Base-by-base conservation (phyloP, 768 basidiomycete species). In the Lentinula guzmanii region DNA sequence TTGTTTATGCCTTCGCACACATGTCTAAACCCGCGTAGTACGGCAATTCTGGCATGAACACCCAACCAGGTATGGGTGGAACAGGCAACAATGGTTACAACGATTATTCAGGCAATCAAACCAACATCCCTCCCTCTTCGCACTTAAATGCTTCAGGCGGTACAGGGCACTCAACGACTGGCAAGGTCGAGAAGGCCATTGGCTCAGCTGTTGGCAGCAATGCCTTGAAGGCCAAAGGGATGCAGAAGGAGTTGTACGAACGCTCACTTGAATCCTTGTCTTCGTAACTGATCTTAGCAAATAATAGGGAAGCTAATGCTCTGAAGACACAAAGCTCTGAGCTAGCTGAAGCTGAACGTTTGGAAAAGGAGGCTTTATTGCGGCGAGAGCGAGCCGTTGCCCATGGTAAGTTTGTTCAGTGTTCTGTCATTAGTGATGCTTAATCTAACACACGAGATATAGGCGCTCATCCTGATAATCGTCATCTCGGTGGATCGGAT, bases 331-430 rank as follows among this genome's bases (percentile, higher is more conserved):
- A 85, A 68, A 74, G 76, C 31, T 67, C 70, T 6, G 83, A 84
- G 65, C 70, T 85, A 18, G 73, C 77, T 3, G 80, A 84, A 66
- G 83, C 84, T 16, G 81, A 84, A 68, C 76, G 79, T 11, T 72
- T 84, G 5, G 83, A 85, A 67, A 70, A 70, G 4, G 82, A 84
- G 65, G 83, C 82, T 9, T 42, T 74, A 42, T 65, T 75, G 69
- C 75, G 78, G 37, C 77, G 82, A 21, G 80, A 84, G 62, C 75
- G 82, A 8, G 83, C 82, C 5, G 81, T 83, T 28, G 80, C 72
- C 11, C 80, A 82, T 65, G 82, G 82, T 79, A 51, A 58, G 70
- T 33, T 37, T n/a, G 7, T 33, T 58, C 24, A 6, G 2, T 57
- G 13, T n/a, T 1, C 21, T 0, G 11, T 24, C 15, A 39, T 13